Conservation (phyloP, 1,284 basidiomycete species). For the Cryptococcus depauperatus region DNA sequence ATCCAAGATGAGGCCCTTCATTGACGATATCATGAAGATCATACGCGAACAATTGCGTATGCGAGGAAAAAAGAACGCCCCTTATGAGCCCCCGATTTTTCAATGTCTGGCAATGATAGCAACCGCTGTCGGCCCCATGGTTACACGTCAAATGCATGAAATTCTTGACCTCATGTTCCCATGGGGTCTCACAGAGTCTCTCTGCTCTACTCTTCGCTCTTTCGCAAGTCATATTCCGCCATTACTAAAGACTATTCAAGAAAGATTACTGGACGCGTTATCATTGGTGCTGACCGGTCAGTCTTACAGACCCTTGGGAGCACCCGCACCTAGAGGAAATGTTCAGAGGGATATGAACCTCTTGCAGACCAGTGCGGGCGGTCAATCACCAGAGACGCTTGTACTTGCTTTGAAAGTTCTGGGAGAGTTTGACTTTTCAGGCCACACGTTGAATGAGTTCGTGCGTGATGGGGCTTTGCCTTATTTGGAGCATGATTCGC, state of each 20-base stretch:
- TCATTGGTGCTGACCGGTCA: slow-evolving; percentile 73
- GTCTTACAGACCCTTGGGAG: slow-evolving; percentile 75
- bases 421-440: slow-evolving; percentile 86
- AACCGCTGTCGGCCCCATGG: slow-evolving; percentile 86
- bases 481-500: slow-evolving; percentile 86
- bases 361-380: slow-evolving; percentile 50
- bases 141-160: slow-evolving; percentile 93
- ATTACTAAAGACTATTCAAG: slow-evolving; percentile 85
- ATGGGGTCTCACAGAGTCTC: slow-evolving; percentile 82
- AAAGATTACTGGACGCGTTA: slow-evolving; percentile 75
- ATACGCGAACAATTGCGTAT: slow-evolving; percentile 82
- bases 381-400: slow-evolving; percentile 64
- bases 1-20: slow-evolving; percentile 90
- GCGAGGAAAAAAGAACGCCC: slow-evolving; percentile 85
- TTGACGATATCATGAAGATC: slow-evolving; percentile 83
- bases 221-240: slow-evolving; percentile 88
- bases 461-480: slow-evolving; percentile 86
- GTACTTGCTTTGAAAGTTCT: slow-evolving; percentile 81
- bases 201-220: slow-evolving; percentile 75
- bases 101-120: slow-evolving; percentile 97
- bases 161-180: slow-evolving; percentile 95
- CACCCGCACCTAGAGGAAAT: slow-evolving; percentile 46
- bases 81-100: slow-evolving; percentile 91
- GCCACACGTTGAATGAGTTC: slow-evolving; percentile 93
- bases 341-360: slow-evolving; percentile 55